Base-by-base conservation (phyloP, 2,329 filamentous ascomycete species). In the Gnomoniopsis sp. region DNA sequence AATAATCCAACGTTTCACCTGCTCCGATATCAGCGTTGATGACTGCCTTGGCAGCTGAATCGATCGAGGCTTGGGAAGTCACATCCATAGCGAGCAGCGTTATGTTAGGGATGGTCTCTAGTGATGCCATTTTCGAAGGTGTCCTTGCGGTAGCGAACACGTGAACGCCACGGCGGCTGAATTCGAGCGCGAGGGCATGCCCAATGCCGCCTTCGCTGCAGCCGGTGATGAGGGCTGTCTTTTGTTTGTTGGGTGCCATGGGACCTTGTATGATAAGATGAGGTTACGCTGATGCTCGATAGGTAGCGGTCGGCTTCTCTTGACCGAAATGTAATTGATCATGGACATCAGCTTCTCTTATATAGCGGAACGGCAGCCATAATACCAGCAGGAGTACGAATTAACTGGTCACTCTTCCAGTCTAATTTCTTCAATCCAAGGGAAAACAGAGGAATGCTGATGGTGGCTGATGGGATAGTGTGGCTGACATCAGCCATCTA, bases 1-100 rank as follows among this genome's bases (percentile, higher is more conserved):
- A 78, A 49, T 85, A 76, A 63, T 85, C 82, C 44, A 56, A 46
- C 11, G 46, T 44, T 46, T 46, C 53, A 23, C 46, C 47, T 10
- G 46, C 49, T n/a, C 21, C 36, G 4, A 3, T 41, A 4, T 30
- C 26, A 41, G 36, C 17, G 1, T 23, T 21, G 26, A 30, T 21
- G 19, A 54, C 52, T 8, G 41, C 23, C n/a, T 43, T 55, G 14
- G 60, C 61, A 15, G 63, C 62, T 19, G 62, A 63, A 0, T 55
- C 56, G 17, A 75, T 66, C 14, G 68, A 71, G 3, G 65, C 60
- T 1, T 53, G 53, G 11, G 63, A 65, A 2, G 68, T 68, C 3
- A 75, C 71, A 44, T 76, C 73, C 1, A 75, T 64, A 1, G 63
- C 41, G 12, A 75, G 60, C 19, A 52, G 36, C 23, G 55, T 57